Conservation (phyloP, 116 monocot species). For the Zostera marina region DNA sequence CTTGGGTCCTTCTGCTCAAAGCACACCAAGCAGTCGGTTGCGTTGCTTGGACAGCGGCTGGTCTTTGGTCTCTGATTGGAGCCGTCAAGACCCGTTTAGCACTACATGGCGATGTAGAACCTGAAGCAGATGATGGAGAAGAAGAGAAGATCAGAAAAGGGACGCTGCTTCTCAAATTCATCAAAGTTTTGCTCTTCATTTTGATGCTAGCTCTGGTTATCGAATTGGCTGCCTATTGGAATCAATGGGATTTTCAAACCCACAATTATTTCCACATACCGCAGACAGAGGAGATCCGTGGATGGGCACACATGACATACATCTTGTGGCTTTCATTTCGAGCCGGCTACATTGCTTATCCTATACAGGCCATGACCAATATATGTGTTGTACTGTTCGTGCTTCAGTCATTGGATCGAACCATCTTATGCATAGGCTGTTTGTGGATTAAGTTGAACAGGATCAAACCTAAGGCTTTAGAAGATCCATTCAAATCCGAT, state of each 20-base stretch:
- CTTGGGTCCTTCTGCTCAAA: constrained; percentile 74
- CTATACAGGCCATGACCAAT: constrained; percentile 43
- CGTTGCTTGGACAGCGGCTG: constrained; percentile 36
- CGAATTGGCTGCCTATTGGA: constrained; percentile 46
- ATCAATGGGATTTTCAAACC: constrained; percentile 56
- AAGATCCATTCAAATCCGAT: constrained; percentile 13
- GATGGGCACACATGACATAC: constrained; percentile 53
- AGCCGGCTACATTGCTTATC: constrained; percentile 48
- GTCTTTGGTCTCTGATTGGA: constrained; percentile 35
- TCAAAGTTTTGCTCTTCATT: constrained; percentile 33
- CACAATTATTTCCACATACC: constrained; percentile 25
- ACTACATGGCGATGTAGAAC: constrained; percentile 9
- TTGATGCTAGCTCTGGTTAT: constrained; percentile 26
- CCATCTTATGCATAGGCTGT: constrained; percentile 55
- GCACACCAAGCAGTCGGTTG: constrained; percentile 74
- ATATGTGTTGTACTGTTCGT: constrained; percentile 59
- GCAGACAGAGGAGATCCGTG: constrained; percentile 28
- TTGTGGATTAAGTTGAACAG: constrained; percentile 72
- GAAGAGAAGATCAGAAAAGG: constrained; percentile 28
- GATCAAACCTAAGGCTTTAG: constrained; percentile 41
- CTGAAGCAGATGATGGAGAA: constrained; percentile 22
- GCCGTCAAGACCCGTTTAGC: constrained; percentile 29
- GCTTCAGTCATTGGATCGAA: constrained; percentile 54
- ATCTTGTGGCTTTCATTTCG: constrained; percentile 53
- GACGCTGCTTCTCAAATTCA: constrained; percentile 29